Conservation (phyloP, 2,329 filamentous ascomycete genomes). For the Leptographium lundbergii region DNA sequence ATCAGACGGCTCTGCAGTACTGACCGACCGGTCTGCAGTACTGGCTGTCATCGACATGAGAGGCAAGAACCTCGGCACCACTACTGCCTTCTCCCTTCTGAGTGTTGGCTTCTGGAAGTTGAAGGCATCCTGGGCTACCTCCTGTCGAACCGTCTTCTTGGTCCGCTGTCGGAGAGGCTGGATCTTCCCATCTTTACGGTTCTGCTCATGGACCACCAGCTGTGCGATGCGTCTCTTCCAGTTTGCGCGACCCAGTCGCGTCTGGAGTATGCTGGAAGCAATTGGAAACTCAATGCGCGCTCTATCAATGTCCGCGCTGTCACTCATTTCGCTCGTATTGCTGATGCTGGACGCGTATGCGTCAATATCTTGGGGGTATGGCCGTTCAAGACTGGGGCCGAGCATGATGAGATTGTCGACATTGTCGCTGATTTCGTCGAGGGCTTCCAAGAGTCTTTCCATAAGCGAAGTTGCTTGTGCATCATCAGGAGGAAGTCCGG, state of each 20-base stretch:
- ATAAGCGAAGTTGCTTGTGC: neutral
- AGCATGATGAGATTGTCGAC: constrained; percentile 9
- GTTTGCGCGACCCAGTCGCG: constrained; percentile 8
- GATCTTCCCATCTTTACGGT: constrained; percentile 4
- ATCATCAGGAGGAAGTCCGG: neutral
- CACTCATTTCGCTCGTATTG: constrained; percentile 6
- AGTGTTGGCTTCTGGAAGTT: constrained; percentile 10
- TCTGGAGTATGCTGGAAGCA: constrained; percentile 8
- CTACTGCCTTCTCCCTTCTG: neutral
- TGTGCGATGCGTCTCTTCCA: constrained; percentile 9
- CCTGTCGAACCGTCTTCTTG: constrained; percentile 5
- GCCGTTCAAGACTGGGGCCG: constrained; percentile 8
- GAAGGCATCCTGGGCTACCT: constrained; percentile 10
- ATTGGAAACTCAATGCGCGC: constrained; percentile 8
- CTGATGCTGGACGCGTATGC: constrained; percentile 7
- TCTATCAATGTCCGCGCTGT: constrained; percentile 8
- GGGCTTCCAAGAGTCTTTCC: neutral
- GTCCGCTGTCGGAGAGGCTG: neutral
- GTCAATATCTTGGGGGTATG: constrained; percentile 10
- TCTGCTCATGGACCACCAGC: constrained; percentile 5
- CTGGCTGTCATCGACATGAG: constrained; percentile 5
- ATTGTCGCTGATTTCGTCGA: neutral
- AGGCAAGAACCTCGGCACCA: neutral
- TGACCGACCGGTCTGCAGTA: constrained; percentile 6
- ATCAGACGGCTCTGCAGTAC: constrained; percentile 5